Percentiles rank a stretch among this genome's conserved stretches.
These are phyloP conservation scores for Leccinellum luteum DNA, from an alignment of 768 basidiomycete genomes.

Conservation along the genomic window DNA sequence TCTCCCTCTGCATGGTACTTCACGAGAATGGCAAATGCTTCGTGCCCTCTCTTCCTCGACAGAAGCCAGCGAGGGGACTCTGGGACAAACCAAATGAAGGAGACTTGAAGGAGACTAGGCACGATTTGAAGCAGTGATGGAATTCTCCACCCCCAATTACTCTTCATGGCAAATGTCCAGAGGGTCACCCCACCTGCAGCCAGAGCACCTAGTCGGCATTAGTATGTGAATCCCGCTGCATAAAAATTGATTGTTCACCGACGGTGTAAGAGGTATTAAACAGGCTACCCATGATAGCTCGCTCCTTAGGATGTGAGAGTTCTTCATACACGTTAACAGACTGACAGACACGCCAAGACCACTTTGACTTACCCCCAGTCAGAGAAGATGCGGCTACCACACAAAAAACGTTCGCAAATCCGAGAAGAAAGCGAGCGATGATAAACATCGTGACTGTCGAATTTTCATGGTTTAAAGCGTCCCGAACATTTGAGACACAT, in stretches of 20 bases:
- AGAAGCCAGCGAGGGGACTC: neutral
- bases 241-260: no score
- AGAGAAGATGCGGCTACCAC: neutral
- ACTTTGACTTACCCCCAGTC: neutral
- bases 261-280: neutral
- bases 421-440: constrained; percentile 1
- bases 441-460: constrained; percentile 7
- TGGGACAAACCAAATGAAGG: neutral
- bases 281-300: constrained; percentile 1
- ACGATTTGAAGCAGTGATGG: neutral
- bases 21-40: neutral
- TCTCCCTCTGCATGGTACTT: constrained; percentile 30
- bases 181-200: neutral
- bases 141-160: neutral
- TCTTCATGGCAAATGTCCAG: neutral
- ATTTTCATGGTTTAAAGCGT: neutral
- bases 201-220: neutral
- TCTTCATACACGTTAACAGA: neutral
- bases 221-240: no score
- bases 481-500: neutral
- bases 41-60: neutral
- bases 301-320: constrained; percentile 20
- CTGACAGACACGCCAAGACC: neutral
- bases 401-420: neutral
- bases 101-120: neutral